Conservation (phyloP, 768 basidiomycete species). For the Pisolithus tinctorius region DNA sequence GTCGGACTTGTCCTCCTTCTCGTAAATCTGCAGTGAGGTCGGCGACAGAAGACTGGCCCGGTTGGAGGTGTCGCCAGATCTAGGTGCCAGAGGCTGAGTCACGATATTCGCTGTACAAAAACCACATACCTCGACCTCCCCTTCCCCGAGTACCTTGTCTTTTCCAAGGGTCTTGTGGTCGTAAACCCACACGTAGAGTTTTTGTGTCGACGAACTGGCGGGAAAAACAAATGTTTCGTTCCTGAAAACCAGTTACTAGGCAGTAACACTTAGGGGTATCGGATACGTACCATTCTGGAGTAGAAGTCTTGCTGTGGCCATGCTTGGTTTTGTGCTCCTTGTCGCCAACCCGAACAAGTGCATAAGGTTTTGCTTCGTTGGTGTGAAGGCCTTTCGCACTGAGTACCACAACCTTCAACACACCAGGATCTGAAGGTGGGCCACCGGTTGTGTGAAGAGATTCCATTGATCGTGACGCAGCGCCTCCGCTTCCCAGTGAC, state of each 20-base stretch:
- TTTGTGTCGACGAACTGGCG: slow-evolving; percentile 54
- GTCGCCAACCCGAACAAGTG: slow-evolving; percentile 69
- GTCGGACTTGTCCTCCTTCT: slow-evolving; percentile 55
- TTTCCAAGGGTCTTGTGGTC: slow-evolving; percentile 91
- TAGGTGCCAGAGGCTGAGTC: slow-evolving; percentile 26
- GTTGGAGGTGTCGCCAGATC: slow-evolving; percentile 78
- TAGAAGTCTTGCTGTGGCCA: slow-evolving; percentile 52
- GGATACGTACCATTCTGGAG: slow-evolving; percentile 74
- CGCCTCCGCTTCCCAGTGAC: slow-evolving; percentile 19
- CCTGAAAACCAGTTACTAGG: slow-evolving; percentile 38
- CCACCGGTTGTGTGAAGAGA: slow-evolving; percentile 22
- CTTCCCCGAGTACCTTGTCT: slow-evolving; percentile 78
- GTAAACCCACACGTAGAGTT: slow-evolving; percentile 58
- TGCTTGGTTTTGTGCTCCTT: slow-evolving; percentile 86
- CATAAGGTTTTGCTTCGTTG: slow-evolving; percentile 73
- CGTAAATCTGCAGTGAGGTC: slow-evolving; percentile 68
- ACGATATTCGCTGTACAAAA: not conserved
- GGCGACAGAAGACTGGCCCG: slow-evolving; percentile 43
- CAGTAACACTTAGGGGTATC: not conserved
- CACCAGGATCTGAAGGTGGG: slow-evolving; percentile 47
- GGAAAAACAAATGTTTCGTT: slow-evolving; percentile 77
- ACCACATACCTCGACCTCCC: slow-evolving; percentile 70
- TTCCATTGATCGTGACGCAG: slow-evolving; percentile 27
- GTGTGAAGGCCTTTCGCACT: slow-evolving; percentile 60
- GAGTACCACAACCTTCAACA: slow-evolving; percentile 66